A percentile compares a stretch with the other conserved stretches of the same genome.
These are phyloP conservation scores for Ceratonia siliqua DNA, from an alignment of 306 rosid genomes.

Conservation along the genomic window DNA sequence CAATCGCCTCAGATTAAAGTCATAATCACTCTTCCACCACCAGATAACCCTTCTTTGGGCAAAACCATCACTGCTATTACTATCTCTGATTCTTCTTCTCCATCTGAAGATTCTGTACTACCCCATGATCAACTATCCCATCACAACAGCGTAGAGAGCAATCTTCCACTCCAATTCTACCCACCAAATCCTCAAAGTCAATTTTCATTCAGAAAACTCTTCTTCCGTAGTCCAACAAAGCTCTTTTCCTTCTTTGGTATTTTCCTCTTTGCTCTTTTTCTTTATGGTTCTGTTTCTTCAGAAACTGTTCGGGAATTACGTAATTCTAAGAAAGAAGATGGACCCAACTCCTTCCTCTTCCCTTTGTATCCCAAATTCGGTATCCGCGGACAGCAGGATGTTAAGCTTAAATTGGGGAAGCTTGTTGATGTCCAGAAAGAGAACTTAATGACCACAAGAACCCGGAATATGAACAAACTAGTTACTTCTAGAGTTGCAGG, in stretches of 20 bases:
- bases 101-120: constrained; percentile 17
- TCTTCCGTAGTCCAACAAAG: constrained; percentile 39
- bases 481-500: constrained; percentile 39
- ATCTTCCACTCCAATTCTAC: constrained; percentile 33
- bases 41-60: constrained; percentile 74
- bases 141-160: not conserved
- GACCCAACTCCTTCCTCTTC: constrained; percentile 46
- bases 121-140: constrained; percentile 23
- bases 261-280: constrained; percentile 54
- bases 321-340: constrained; percentile 41
- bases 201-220: constrained; percentile 38
- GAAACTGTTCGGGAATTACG: constrained; percentile 42
- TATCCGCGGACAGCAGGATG: constrained; percentile 40
- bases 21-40: constrained; percentile 80
- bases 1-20: constrained; percentile 50
- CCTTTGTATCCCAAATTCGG: constrained; percentile 56
- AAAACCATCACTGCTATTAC: constrained; percentile 82
- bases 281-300: constrained; percentile 52
- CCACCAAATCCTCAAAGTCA: constrained; percentile 39
- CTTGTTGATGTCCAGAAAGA: constrained; percentile 40
- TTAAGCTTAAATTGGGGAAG: constrained; percentile 58
- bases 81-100: constrained; percentile 42
- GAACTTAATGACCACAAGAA: constrained; percentile 28
- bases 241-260: constrained; percentile 49
- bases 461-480: constrained; percentile 23